Evolutionary conservation across 2,329 filamentous ascomycete genomes (phyloP).

Genomic region (Claviceps fusiformis): DNA sequence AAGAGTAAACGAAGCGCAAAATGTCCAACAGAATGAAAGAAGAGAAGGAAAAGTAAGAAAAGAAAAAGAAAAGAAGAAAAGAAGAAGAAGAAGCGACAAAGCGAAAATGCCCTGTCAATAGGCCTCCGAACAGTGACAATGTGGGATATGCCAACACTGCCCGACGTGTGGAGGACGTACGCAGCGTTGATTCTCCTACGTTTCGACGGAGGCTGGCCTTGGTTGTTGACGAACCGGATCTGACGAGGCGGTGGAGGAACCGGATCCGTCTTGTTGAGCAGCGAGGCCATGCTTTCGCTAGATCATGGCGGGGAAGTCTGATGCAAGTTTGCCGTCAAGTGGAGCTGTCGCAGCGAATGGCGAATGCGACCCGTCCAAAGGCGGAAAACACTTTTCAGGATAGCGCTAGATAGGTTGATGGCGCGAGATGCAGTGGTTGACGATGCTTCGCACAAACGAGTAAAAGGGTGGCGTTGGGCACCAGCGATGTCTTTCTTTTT

Average conservation of each 20-base stretch:
- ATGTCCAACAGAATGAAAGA: not conserved
- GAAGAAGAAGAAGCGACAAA: not conserved
- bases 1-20: not conserved
- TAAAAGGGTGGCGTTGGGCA: not conserved
- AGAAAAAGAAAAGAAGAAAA: too few species aligned
- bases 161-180: constrained; percentile 30
- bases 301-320: constrained; percentile 20
- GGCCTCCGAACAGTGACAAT: not conserved
- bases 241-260: constrained; percentile 33
- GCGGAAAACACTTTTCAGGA: not conserved
- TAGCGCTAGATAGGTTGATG: not conserved
- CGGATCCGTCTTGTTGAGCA: constrained; percentile 27
- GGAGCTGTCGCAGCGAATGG: not conserved
- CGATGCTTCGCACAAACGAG: constrained; percentile 1
- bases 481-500: not conserved
- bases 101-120: not conserved
- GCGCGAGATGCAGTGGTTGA: not conserved
- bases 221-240: constrained; percentile 71
- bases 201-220: constrained; percentile 69
- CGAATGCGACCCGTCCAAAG: not conserved
- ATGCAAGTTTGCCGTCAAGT: not conserved
- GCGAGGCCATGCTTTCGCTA: constrained; percentile 29
- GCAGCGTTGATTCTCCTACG: constrained; percentile 66
- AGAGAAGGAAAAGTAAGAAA: too few species aligned
- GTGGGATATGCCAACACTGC: not conserved